Evolutionary conservation across 208 protist species (phyloP).

Genomic region (Wallacemonas sp.): DNA sequence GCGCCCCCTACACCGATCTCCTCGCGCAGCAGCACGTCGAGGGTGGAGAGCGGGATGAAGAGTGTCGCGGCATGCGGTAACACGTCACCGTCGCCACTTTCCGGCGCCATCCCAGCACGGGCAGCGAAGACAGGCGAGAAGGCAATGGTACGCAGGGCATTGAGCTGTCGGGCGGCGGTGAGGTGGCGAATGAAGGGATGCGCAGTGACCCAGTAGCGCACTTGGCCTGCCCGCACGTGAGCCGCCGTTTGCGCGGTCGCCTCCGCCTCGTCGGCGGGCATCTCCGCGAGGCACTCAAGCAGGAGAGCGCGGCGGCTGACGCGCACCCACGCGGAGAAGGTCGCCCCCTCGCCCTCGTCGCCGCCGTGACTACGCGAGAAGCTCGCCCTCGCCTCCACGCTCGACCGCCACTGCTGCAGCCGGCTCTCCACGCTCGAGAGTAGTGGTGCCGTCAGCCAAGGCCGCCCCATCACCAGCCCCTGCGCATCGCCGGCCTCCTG

Average conservation of each 20-base stretch:
- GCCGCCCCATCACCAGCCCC: no score
- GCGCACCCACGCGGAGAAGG: constrained; percentile 17
- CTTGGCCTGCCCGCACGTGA: not conserved
- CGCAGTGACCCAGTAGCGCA: constrained; percentile 20
- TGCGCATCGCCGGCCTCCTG: no score
- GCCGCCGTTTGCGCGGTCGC: not conserved
- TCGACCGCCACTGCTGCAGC: not conserved
- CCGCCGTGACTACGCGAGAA: constrained; percentile 12
- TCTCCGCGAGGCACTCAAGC: constrained; percentile 12
- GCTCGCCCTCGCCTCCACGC: not conserved
- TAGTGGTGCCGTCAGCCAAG: constrained; percentile 1
- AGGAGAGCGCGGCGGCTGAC: constrained; percentile 9
- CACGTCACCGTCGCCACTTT: not conserved
- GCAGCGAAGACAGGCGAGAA: no score
- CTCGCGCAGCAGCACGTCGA: not conserved
- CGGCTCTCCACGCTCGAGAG: not conserved
- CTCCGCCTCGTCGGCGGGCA: constrained; percentile 8
- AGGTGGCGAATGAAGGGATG: constrained; percentile 52
- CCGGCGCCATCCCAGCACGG: no score
- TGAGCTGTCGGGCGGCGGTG: constrained; percentile 45
- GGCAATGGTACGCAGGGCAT: not conserved
- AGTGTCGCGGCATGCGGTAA: not conserved
- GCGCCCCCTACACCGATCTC: not conserved
- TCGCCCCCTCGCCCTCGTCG: constrained; percentile 16
- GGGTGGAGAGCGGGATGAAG: not conserved